Base-by-base conservation (phyloP, 345 rosid genomes). In the Melaleuca alternifolia region DNA sequence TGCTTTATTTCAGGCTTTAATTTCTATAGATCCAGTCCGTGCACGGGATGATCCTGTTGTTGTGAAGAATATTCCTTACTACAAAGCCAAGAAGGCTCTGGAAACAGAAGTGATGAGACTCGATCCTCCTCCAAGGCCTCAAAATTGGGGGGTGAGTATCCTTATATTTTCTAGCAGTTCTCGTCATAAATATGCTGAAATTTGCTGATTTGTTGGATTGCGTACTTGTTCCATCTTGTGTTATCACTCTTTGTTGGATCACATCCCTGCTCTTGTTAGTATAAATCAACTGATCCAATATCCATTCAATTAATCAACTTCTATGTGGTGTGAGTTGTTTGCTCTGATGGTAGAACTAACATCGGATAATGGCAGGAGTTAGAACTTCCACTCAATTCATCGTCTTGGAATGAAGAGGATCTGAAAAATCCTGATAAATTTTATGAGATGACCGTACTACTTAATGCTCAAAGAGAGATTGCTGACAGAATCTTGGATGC, bases 401-500 rank as follows among this genome's bases (percentile, higher is more conserved):
- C 96, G 81, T 95, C 95, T 77, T 97, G 99, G 98, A 96, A 94
- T 84, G 97, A 96, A 90, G 96, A 95, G 41, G 98, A 97, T 86
- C 99, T 95, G 84, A 96, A 91, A 91, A 92, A 92, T 87, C 98
- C 98, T 0, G 86, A 92, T 85, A 97, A 92, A 83, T 90, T 96
- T 59, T 95, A 96, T 84, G 98, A 97, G 95, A 97, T 94, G 96
- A 94, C 95, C n/a, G 92, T 97, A 86, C 98, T 97, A 86, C 94
- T 97, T 75, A 96, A 95, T 87, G 99, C 99, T 53, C 99, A 97
- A 89, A 95, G 97, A 89, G 98, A 97, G 89, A 94, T 95, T 75
- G 96, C 98, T 37, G 94, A 95, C 62, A 94, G 92, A 88, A 91
- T 97, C 62, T 90, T 97, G 93, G 98, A 97, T 92, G 89, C 94